Evolutionary conservation across 2,329 filamentous ascomycete species (phyloP), one percentile per base, ranked within the genome.

Genomic region (Chrysoporthe deuterocubensis): DNA sequence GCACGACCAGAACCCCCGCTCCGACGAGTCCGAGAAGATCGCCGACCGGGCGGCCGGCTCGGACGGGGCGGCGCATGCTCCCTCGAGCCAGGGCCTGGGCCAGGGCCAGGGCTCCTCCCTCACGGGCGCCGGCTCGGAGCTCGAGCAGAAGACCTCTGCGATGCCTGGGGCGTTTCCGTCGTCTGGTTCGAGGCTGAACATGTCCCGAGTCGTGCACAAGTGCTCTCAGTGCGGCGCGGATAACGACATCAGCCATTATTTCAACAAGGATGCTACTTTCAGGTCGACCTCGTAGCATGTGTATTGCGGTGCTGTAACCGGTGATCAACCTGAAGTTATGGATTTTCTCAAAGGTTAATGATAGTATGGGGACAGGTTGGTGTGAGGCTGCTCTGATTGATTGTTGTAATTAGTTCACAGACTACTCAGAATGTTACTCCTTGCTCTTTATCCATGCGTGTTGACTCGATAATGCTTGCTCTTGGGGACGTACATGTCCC

Each of bases 241-340:
- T 16, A 72, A 71, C 14, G 71, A 74, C 37, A 74, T 74, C 32
- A 71, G 69, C 42, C 43, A 64, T 6, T 73, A 74, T 57, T 73
- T 74, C 50, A 64, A 61, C 14, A 73, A 72, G 67, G 71, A 44
- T 5, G 50, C 50, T 21, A 7, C 50, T 54, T 54, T 60, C 57
- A 43, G 4, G 5, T 16, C n/a, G 16, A 21, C 7, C 9, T 58
- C 37, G n/a, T 60, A 43, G 18, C 32, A 7, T 60, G 40, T 54
- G 50, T n/a, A 3, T 4, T 34, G 21, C 46, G 46, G 11, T 54
- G 50, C 18, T n/a, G 6, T n/a, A 48, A 3, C 8, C 1, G n/a
- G 3, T 48, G 44, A 6, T 48, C 8, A 0, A n/a, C 5, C 14
- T 18, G 16, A 14, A 16, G 18, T 6, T 21, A 1, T 48, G 8